Base-by-base conservation (phyloP, 208 protist genomes). In the Leptomonas seymouri region DNA sequence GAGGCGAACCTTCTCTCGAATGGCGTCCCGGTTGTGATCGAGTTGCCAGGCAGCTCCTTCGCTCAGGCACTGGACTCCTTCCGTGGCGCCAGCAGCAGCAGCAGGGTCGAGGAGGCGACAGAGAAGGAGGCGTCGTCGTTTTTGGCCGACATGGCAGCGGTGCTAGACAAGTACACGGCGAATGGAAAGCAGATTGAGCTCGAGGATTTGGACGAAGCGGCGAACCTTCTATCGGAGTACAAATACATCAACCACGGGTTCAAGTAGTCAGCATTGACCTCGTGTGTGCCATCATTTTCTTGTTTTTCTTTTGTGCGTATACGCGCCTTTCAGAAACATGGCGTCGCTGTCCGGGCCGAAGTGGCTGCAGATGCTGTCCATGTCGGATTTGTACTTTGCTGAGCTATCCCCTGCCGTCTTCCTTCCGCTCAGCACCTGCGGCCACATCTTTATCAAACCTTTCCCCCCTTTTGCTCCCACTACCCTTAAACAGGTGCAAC, bases 1-100 rank as follows among this genome's bases (percentile, higher is more conserved):
- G 49, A 80, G 36, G 58, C 31, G 2, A 34, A 46, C 36, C 1
- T 30, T 6, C 45, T n/a, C 18, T 57, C 27, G 31, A 41, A 75
- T 50, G 78, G 78, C 53, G 50, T 86, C n/a, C 84, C 84, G 12
- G 30, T 89, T 3, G 71, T 89, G 42, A 86, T 89, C 62, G 80
- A 86, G 34, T 27, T 89, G 27, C 76, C 67, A n/a, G 59, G 61
- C 18, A 45, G 39, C 16, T 71, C 59, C 14, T 39, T 67, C 31
- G 31, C 41, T 1, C 63, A 72, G 42, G 71, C 39, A 34, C 55
- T 62, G 30, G 44, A 62, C 20, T 46, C 49, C 1, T 36, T 27
- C 18, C 48, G 71, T 34, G 53, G 50, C 56, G 36, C 42, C 68
- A 56, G 30, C 45, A 60, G 50, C 56, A 46, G 51, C 68, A 56